Evolutionary conservation across 148 eudicot species (phyloP).

Genomic region (Drosera capensis): DNA sequence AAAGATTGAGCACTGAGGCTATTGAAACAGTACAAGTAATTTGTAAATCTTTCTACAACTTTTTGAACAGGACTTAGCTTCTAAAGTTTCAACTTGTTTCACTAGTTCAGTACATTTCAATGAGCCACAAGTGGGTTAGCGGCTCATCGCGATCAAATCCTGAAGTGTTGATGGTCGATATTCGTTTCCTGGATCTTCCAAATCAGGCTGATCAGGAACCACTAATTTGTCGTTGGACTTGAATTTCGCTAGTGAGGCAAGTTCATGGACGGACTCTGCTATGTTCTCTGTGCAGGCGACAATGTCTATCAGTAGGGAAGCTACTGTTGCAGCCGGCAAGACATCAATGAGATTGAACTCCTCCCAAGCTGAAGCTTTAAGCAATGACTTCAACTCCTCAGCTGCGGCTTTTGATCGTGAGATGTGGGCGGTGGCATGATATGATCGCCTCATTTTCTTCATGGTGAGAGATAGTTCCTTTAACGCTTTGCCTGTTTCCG

Average conservation of each 20-base stretch:
- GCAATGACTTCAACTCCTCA: constrained; percentile 16
- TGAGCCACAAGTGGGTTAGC: no score
- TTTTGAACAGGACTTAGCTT: no score
- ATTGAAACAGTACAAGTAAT: no score
- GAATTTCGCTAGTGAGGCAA: constrained; percentile 15
- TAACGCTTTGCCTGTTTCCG: constrained; percentile 32
- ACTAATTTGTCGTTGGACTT: background rate
- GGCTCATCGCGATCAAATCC: no score
- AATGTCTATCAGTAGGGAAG: constrained; percentile 39
- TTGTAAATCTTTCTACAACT: no score
- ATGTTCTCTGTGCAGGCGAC: constrained; percentile 25
- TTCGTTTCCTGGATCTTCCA: no score
- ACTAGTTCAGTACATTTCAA: no score
- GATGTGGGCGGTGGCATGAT: constrained; percentile 12
- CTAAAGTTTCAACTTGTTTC: no score
- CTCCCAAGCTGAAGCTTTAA: constrained; percentile 9
- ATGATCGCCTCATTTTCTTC: constrained; percentile 23
- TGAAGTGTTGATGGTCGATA: no score
- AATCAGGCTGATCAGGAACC: background rate
- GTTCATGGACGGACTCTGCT: constrained; percentile 32
- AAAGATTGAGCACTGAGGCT: no score
- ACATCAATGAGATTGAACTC: constrained; percentile 22
- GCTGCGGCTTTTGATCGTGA: constrained; percentile 16
- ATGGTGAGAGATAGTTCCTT: constrained; percentile 34
- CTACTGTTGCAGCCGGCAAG: constrained; percentile 35